A percentile compares a stretch with the other conserved stretches of the same genome.
Evolutionary conservation across 768 basidiomycete species (phyloP).

Genomic region (Melanogaster broomeanus): DNA sequence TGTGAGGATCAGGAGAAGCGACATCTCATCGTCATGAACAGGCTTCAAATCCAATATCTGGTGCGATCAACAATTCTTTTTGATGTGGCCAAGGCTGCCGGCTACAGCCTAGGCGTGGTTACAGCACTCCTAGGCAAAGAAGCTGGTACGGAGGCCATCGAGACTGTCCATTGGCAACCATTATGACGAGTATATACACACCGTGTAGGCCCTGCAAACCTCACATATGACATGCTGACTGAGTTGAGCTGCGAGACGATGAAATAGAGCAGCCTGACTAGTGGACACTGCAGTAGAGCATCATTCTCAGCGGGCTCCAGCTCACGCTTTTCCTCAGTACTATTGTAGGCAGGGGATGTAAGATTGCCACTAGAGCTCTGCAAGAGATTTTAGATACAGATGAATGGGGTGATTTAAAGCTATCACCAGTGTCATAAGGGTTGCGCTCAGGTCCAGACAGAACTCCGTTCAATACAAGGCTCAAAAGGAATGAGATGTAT

Average conservation of each 20-base stretch:
- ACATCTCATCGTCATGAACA: conserved; percentile 85
- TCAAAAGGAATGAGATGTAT: not conserved
- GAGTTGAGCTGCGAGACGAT: conserved; percentile 92
- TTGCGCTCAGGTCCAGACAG: too few relatives aligned
- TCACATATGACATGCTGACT: conserved; percentile 45
- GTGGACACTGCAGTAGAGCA: conserved; percentile 90
- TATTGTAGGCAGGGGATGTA: conserved; percentile 83
- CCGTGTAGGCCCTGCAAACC: not conserved
- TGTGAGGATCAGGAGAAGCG: conserved; percentile 98
- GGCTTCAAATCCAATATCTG: conserved; percentile 78
- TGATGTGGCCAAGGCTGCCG: conserved; percentile 83
- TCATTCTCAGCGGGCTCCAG: conserved; percentile 86
- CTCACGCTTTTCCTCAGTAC: conserved; percentile 88
- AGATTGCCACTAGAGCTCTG: conserved; percentile 87
- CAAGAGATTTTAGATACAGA: conserved; percentile 64
- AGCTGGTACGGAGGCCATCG: conserved; percentile 95
- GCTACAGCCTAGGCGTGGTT: conserved; percentile 81
- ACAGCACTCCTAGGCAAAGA: conserved; percentile 90
- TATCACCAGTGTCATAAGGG: not conserved
- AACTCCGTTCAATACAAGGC: not conserved
- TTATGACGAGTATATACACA: conserved; percentile 86
- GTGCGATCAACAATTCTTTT: conserved; percentile 83
- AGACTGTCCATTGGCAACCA: conserved; percentile 98
- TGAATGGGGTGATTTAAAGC: not conserved
- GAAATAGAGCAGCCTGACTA: conserved; percentile 93